Conservation (phyloP, 768 basidiomycete species). For the Pleurotus cornucopiae region DNA sequence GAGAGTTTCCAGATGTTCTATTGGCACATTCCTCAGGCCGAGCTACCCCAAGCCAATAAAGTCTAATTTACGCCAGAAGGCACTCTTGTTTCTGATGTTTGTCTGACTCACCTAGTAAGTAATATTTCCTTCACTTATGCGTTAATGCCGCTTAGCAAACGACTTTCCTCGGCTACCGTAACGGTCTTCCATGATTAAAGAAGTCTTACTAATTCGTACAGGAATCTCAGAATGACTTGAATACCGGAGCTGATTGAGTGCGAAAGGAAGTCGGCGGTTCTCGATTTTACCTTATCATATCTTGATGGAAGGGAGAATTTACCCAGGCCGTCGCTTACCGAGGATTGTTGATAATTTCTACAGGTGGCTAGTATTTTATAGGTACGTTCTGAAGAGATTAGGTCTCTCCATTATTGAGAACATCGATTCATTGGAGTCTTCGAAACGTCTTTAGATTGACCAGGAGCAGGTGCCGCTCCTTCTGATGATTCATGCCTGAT, state of each 20-base stretch:
- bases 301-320: not conserved
- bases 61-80: not conserved
- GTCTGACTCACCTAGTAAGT: too few relatives aligned
- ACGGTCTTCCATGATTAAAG: not conserved
- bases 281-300: not conserved
- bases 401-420: too few relatives aligned
- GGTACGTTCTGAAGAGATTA: too few relatives aligned
- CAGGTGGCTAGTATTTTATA: too few relatives aligned
- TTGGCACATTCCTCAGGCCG: not conserved
- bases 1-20: too few relatives aligned
- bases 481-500: too few relatives aligned
- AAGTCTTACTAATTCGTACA: not conserved
- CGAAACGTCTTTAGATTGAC: too few relatives aligned
- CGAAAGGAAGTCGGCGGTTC: not conserved
- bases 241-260: not conserved
- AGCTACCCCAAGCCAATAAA: not conserved
- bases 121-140: not conserved
- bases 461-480: too few relatives aligned
- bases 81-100: not conserved
- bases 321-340: not conserved
- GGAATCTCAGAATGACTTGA: not conserved
- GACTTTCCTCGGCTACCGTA: not conserved
- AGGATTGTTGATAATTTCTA: too few relatives aligned
- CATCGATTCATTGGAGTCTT: too few relatives aligned
- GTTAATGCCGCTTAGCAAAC: not conserved